These are phyloP conservation scores for Boletus subparvulus DNA, from an alignment of 768 basidiomycete genomes.

Conservation along the genomic window DNA sequence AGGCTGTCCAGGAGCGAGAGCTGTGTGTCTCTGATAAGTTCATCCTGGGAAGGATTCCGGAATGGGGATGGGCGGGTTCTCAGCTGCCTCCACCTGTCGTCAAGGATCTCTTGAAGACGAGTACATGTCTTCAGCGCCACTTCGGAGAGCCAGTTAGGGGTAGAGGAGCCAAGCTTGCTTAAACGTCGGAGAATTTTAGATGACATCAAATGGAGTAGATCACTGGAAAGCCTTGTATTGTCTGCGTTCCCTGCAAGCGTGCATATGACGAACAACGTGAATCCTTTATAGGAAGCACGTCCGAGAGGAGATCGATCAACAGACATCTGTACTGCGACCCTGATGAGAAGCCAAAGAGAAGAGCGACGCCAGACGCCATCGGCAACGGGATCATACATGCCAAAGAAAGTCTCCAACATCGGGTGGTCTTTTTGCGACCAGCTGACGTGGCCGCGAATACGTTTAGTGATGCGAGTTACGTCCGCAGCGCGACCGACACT, in stretches of 20 bases:
- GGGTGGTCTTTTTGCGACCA: no score
- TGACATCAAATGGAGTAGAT: slow-evolving; percentile 27
- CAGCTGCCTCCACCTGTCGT: no score
- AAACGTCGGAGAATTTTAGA: slow-evolving; percentile 19
- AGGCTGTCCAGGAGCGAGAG: no score
- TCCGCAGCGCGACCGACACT: no score
- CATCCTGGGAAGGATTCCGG: no score
- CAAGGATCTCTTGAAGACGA: neutral
- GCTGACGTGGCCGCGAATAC: slow-evolving; percentile 6
- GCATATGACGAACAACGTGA: slow-evolving; percentile 42
- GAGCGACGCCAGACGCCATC: slow-evolving; percentile 28
- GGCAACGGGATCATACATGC: no score
- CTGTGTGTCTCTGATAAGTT: no score
- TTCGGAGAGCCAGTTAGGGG: neutral
- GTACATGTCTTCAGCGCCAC: neutral
- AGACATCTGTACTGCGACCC: slow-evolving; percentile 30
- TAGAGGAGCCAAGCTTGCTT: slow-evolving; percentile 8
- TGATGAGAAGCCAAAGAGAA: slow-evolving; percentile 35
- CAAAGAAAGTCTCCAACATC: no score
- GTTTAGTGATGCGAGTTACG: slow-evolving; percentile 23
- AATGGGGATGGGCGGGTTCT: neutral
- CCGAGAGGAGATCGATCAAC: slow-evolving; percentile 9
- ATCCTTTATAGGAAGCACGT: slow-evolving; percentile 41
- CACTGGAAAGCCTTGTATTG: slow-evolving; percentile 6
- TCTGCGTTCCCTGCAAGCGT: slow-evolving; percentile 21